Conservation (phyloP, 345 rosid genomes). For the Cardamine resedifolia region DNA sequence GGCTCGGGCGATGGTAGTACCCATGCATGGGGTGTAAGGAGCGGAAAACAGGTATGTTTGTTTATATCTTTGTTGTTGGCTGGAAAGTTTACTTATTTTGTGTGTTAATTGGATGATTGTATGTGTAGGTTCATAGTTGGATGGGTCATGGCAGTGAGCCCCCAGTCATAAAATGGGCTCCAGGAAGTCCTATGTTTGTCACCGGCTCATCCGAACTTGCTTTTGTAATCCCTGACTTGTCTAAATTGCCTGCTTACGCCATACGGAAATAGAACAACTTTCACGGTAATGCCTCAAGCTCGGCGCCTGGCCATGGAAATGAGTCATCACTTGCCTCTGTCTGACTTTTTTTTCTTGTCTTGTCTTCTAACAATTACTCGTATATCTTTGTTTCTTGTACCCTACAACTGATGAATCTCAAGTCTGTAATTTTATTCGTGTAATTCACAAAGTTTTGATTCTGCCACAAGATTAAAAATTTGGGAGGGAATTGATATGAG, state of each 20-base stretch:
- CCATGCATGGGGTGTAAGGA: slow-evolving; percentile 89
- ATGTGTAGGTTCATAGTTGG: slow-evolving; percentile 82
- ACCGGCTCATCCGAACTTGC: slow-evolving; percentile 87
- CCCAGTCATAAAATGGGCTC: slow-evolving; percentile 86
- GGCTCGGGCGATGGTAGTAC: slow-evolving; percentile 93
- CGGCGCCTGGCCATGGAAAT: background rate
- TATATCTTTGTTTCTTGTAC: background rate
- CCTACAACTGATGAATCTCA: background rate
- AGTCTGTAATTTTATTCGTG: background rate
- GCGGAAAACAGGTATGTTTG: slow-evolving; percentile 93
- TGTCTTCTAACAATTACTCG: background rate
- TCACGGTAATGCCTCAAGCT: background rate
- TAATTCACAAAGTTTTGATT: background rate
- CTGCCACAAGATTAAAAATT: background rate
- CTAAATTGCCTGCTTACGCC: slow-evolving; percentile 82
- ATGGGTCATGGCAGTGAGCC: slow-evolving; percentile 70
- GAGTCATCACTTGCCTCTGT: background rate
- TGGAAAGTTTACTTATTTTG: background rate
- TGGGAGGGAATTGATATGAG: background rate
- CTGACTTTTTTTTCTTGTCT: background rate
- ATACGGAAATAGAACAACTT: slow-evolving; percentile 53
- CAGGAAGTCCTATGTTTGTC: slow-evolving; percentile 92
- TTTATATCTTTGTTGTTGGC: background rate
- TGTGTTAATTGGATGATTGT: background rate
- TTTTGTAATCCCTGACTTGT: slow-evolving; percentile 84